Base-by-base conservation (phyloP, 169 alveolate species). In the Blepharisma undulans region DNA sequence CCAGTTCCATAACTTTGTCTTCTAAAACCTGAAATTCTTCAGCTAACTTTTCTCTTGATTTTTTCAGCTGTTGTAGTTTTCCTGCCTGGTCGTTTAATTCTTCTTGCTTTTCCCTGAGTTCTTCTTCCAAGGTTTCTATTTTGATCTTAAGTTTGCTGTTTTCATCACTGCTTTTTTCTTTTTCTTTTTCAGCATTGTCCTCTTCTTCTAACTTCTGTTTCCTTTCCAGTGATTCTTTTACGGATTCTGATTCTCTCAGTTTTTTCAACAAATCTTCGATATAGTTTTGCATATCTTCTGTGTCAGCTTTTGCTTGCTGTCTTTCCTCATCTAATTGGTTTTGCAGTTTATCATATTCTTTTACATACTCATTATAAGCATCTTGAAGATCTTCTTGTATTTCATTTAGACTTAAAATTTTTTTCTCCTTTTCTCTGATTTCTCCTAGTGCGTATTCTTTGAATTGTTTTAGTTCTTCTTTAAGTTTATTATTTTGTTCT, bases 401-500 rank as follows among this genome's bases (percentile, higher is more conserved):
- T 4, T 25, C 33, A 19, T 82, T 82, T 34, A 25, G 76, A 12
- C 60, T 74, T 21, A 48, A 25, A 30, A 82, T 48, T 22, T 25
- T 59, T 60, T 82, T 82, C 60, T 82, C 89, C 18, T 82, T 82
- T 48, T 82, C 89, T 82, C 33, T 82, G 29, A 82, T 82, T 82
- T 82, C 78, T 21, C 34, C 36, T 59, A 82, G 22, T 16, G 89
- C 89, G n/a, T 36, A 82, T 72, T 82, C 89, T 82, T 82, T 82
- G 76, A 82, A 82, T 14, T 21, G 77, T 21, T 29, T 59, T 21
- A 60, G 34, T 34, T 48, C 78, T 6, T 33, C 22, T n/a, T 27
- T 82, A 27, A 82, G 72, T 5, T 32, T 82, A 19, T 48, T 34
- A 74, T 74, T 74, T 74, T 22, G 80, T 74, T 74, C 80, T 74